Base-by-base conservation (phyloP, 305 asterid genomes). In the Caryopteris hybrid region DNA sequence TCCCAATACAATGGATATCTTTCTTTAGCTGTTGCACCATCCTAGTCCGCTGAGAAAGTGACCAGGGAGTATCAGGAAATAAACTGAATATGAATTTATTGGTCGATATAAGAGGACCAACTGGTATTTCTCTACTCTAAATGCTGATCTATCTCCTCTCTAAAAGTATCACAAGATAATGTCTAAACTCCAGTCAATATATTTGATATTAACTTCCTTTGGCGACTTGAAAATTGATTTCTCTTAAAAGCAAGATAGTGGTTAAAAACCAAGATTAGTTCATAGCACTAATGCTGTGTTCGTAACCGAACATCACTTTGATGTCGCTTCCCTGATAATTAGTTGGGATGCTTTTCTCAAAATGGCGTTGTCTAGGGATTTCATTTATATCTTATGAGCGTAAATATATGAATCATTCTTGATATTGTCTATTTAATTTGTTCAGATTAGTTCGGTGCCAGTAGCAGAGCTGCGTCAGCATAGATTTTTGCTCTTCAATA, bases 381-480 rank as follows among this genome's bases (percentile, higher is more conserved):
- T 43, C 31, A 2, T 14, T 51, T 29, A 48, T 41, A 31, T 11
- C 41, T 38, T 68, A 21, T 59, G 80, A 61, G 20, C 22, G 33
- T 34, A 46, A 25, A 21, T 46, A 61, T 21, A 45, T 20, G 62
- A 31, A 25, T 36, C 4, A 21, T 29, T 33, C 14, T 53, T 61
- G 53, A 65, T 47, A 56, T 61, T 48, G 16, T 72, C 34, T 55
- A 17, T 68, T 14, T 8, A 14, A 54, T 72, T 61, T 50, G 61
- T 74, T 48, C 92, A 93, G 98, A 74, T 71, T 23, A 93, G 98
- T 78, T 80, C 89, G 41, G 89, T 93, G 43, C 88, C 97, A 51
- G 87, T 83, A 53, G 69, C 94, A 38, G 96, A 86, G 83, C 78
- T 93, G 25, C 34, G 78, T 45, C 71, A 79, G 43, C 94, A 93